phyloP scores from a whole-genome alignment of 352 stramenopile genomes.

The Blastocystis sp. region DNA sequence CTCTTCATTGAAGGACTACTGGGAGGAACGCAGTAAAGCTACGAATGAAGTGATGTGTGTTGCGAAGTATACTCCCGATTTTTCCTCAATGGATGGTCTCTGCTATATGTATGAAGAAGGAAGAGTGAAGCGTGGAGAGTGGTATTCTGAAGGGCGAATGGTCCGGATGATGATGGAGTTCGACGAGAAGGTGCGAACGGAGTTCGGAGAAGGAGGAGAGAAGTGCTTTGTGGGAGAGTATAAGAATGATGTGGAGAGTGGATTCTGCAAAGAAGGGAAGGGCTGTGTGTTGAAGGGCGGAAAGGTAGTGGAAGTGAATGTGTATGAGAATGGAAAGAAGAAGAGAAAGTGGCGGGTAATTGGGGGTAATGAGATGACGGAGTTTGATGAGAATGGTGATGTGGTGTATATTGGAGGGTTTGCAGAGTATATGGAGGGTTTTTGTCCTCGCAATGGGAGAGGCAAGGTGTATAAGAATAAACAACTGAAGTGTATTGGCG shows the following conservation, averaged over 20 bases:
- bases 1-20: background rate
- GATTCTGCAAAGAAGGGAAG: background rate
- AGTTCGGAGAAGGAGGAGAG: background rate
- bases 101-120: constrained; percentile 8
- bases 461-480: background rate
- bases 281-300: background rate
- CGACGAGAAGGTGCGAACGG: background rate
- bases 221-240: constrained; percentile 34
- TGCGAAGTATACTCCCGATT: background rate
- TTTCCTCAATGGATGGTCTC: background rate
- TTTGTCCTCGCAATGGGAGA: background rate
- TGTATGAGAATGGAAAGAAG: background rate
- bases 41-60: background rate
- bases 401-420: background rate
- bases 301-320: background rate
- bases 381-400: background rate
- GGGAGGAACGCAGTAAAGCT: background rate
- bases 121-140: background rate
- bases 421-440: background rate
- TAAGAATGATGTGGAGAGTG: background rate
- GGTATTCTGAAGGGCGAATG: background rate
- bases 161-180: background rate
- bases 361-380: background rate
- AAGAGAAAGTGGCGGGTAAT: background rate
- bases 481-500: background rate